Evolutionary conservation across 257 asterid species (phyloP), one percentile per base, ranked within the genome.

Genomic region (Ocimum tenuiflorum): DNA sequence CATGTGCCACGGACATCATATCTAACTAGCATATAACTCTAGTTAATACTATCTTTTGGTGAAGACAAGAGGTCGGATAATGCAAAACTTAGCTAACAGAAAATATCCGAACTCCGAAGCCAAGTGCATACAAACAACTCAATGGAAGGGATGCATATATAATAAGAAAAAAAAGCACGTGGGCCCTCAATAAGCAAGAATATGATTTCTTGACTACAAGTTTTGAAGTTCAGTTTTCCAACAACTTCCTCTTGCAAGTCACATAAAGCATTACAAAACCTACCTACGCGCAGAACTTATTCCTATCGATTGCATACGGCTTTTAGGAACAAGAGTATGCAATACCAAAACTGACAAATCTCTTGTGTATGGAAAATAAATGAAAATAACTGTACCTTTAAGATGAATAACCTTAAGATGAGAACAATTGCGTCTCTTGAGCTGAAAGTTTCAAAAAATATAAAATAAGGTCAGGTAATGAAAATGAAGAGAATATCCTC

Each of bases 401-500:
- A 42, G 64, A 85, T 75, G 70, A 91, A 88, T 60, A 82, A 67
- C 78, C 94, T 83, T 74, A 88, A 65, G 77, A 85, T 82, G 80
- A 91, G 95, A 76, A 91, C 97, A 62, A 91, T 82, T 12, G 96
- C 76, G 75, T 91, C 97, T 73, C 97, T 86, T 64, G 80, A 85
- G 64, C 97, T 90, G 95, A 91, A 83, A 77, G 70, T 50, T 45
- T 46, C n/a, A 60, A 79, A 65, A n/a, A 58, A 24, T 62, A 10
- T 64, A 45, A 62, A 38, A 19, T 14, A 36, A 45, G 55, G 45
- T 45, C 46, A 36, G 52, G 58, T 49, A 33, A 64, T 11, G 17
- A 56, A 48, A 49, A n/a, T n/a, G 3, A n/a, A 15, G 43, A 52
- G 62, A 4, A 27, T 4, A 27, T 27, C 31, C 31, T 1, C 31